Conservation (phyloP, 2,329 filamentous ascomycete genomes). For the Cytospora piceicola region DNA sequence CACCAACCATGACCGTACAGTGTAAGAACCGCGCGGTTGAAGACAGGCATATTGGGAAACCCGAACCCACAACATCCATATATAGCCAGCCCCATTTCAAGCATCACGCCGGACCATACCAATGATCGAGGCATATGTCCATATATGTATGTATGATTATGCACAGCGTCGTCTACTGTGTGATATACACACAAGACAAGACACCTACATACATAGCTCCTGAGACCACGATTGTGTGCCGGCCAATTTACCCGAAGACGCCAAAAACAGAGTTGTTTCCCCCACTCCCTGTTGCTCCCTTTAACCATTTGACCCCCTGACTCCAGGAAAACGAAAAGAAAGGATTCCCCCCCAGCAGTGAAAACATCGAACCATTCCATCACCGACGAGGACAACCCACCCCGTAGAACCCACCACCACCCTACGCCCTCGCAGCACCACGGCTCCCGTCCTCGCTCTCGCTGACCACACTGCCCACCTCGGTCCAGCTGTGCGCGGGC, state of each 20-base stretch:
- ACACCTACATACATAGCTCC: constrained; percentile 6
- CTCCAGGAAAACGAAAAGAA: constrained; percentile 4
- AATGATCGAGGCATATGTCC: not conserved
- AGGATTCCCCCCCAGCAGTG: not conserved
- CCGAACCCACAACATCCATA: not conserved
- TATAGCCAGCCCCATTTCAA: not conserved
- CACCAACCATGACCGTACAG: not conserved
- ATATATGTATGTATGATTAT: constrained; percentile 33
- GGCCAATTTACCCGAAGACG: constrained; percentile 23
- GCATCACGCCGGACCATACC: not conserved
- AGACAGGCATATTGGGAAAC: not conserved
- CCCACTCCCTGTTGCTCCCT: constrained; percentile 7
- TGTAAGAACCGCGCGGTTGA: not conserved
- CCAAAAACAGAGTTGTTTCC: constrained; percentile 11
- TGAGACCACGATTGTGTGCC: not conserved
- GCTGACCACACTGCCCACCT: constrained; percentile 66
- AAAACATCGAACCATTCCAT: not conserved
- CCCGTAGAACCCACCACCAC: constrained; percentile 1
- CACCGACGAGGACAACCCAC: not conserved
- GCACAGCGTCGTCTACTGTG: constrained; percentile 31
- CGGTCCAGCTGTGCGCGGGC: constrained; percentile 63
- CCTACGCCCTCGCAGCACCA: constrained; percentile 41
- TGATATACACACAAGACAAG: not conserved
- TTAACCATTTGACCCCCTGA: not conserved
- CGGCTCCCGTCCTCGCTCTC: constrained; percentile 51